These are phyloP conservation scores for Peniophora sp. DNA, from an alignment of 1,284 basidiomycete genomes.

Conservation along the genomic window DNA sequence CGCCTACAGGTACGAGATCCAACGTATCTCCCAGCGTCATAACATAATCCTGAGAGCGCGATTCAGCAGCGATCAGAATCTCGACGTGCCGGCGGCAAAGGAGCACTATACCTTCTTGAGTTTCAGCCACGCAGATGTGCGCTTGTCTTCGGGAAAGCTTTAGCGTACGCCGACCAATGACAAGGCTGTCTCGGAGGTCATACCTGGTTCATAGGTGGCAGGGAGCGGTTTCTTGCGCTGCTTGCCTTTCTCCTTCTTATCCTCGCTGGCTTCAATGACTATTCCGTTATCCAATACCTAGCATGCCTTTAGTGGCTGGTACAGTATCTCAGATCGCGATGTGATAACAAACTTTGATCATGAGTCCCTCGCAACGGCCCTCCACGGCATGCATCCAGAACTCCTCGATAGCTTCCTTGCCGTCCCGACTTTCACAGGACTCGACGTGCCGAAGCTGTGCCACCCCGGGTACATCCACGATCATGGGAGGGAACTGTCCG, in stretches of 20 bases:
- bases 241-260: slow-evolving; percentile 24
- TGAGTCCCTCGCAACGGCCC: slow-evolving; percentile 84
- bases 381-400: slow-evolving; percentile 82
- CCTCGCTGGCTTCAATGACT: slow-evolving; percentile 26
- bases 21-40: slow-evolving; percentile 56
- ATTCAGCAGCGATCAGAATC: too few species aligned
- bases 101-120: slow-evolving; percentile 52
- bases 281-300: slow-evolving; percentile 55
- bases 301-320: slow-evolving; percentile 8
- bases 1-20: slow-evolving; percentile 70
- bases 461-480: slow-evolving; percentile 34
- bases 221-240: slow-evolving; percentile 64
- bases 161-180: background rate
- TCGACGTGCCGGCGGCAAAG: too few species aligned
- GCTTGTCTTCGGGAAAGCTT: slow-evolving; percentile 40
- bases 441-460: slow-evolving; percentile 76
- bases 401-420: slow-evolving; percentile 56
- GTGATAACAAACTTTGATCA: slow-evolving; percentile 84
- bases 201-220: slow-evolving; percentile 85
- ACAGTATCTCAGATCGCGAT: slow-evolving; percentile 17
- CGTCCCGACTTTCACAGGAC: slow-evolving; percentile 65
- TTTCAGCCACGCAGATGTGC: slow-evolving; percentile 75
- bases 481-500: slow-evolving; percentile 46
- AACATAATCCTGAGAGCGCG: slow-evolving; percentile 42
- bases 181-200: too few species aligned